Conservation (phyloP, 805 yeast genomes). For the Ogataea populi-albae region DNA sequence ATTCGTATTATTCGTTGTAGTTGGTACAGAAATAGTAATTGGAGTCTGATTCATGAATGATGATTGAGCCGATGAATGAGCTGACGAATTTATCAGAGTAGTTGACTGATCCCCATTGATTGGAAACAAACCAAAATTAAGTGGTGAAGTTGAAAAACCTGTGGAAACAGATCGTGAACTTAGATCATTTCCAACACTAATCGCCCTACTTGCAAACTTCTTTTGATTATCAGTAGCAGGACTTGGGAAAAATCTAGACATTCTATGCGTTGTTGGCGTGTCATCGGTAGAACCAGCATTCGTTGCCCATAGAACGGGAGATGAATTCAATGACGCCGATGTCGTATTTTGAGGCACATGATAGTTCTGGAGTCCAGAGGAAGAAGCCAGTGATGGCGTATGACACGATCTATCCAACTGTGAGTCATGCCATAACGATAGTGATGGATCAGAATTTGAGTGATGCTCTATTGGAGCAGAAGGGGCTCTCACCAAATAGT, state of each 20-base stretch:
- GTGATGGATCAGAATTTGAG: conserved; percentile 2
- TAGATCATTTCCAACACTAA: conserved; percentile 5
- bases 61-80: too few species aligned
- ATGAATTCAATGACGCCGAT: conserved; percentile 17
- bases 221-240: conserved; percentile 26
- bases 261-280: conserved; percentile 24
- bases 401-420: too few species aligned
- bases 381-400: too few species aligned
- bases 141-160: conserved; percentile 21
- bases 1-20: conserved; percentile 3
- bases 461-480: conserved; percentile 2
- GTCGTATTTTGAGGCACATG: neutral
- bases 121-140: conserved; percentile 18
- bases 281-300: conserved; percentile 19
- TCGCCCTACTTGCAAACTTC: conserved; percentile 10
- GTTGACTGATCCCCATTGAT: conserved; percentile 4
- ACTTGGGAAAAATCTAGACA: conserved; percentile 36
- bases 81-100: conserved; percentile 1
- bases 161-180: conserved; percentile 19
- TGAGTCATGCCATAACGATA: conserved; percentile 1
- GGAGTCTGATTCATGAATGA: conserved; percentile 3
- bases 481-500: too few species aligned
- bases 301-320: conserved; percentile 28
- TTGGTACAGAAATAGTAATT: neutral
- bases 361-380: neutral